A percentile compares a stretch with the other conserved stretches of the same genome.
These are phyloP conservation scores for Bidens hawaiensis DNA, from an alignment of 140 eudicot genomes.

Conservation along the genomic window DNA sequence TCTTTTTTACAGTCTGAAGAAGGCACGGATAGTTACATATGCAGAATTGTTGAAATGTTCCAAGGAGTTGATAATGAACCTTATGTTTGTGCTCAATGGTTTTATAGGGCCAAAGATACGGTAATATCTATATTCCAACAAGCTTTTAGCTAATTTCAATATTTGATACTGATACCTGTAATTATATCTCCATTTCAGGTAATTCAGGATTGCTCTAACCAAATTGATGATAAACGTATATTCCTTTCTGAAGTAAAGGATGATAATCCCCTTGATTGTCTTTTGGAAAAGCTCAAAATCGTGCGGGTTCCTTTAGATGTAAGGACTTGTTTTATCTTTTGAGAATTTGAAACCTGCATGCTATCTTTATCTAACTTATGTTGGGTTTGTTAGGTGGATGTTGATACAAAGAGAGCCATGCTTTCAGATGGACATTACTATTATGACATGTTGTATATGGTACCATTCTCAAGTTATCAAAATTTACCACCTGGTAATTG, in stretches of 20 bases:
- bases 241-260: conserved; percentile 68
- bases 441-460: conserved; percentile 54
- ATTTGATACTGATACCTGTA: background rate
- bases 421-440: conserved; percentile 48
- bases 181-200: conserved; percentile 33
- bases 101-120: conserved; percentile 70
- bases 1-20: conserved; percentile 37
- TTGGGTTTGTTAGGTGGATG: conserved; percentile 36
- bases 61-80: conserved; percentile 52
- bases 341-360: background rate
- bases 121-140: conserved; percentile 29
- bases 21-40: conserved; percentile 44
- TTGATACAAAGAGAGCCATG: conserved; percentile 15
- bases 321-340: conserved; percentile 9
- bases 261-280: conserved; percentile 79
- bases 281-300: conserved; percentile 52
- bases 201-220: conserved; percentile 36
- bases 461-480: conserved; percentile 51
- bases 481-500: conserved; percentile 45
- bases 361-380: background rate
- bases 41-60: conserved; percentile 73
- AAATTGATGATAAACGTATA: conserved; percentile 49
- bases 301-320: conserved; percentile 48
- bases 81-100: conserved; percentile 73
- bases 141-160: background rate